A percentile compares a stretch with the other conserved stretches of the same genome.
These are phyloP conservation scores for Ogataea nakhonphanomensis DNA, from an alignment of 805 yeast genomes.

Conservation along the genomic window DNA sequence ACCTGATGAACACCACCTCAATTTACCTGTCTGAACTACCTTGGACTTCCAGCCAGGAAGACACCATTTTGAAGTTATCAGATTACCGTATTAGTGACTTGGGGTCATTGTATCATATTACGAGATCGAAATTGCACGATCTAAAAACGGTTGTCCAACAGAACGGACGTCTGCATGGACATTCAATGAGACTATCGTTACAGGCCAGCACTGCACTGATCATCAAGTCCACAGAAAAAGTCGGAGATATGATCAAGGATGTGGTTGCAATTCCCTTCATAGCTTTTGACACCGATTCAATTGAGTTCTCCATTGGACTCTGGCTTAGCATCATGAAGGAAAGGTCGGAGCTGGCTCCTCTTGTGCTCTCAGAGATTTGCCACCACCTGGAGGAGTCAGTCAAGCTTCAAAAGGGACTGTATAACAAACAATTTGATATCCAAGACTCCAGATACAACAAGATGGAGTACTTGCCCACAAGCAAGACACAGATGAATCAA, in stretches of 20 bases:
- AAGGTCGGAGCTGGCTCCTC: constrained; percentile 51
- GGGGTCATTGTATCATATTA: constrained; percentile 16
- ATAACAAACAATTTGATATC: constrained; percentile 52
- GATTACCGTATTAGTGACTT: constrained; percentile 26
- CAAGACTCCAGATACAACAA: constrained; percentile 55
- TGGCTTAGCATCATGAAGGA: constrained; percentile 81
- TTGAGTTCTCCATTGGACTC: constrained; percentile 64
- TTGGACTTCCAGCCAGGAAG: constrained; percentile 46
- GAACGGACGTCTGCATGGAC: constrained; percentile 23
- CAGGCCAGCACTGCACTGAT: constrained; percentile 40
- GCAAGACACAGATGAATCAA: constrained; percentile 54
- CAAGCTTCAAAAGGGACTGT: constrained; percentile 59
- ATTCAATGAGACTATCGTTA: constrained; percentile 40
- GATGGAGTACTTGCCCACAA: constrained; percentile 91
- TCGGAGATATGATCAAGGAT: constrained; percentile 46
- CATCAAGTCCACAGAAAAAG: constrained; percentile 35
- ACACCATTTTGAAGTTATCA: constrained; percentile 29
- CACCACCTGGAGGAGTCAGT: constrained; percentile 67
- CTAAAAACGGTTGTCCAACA: constrained; percentile 6
- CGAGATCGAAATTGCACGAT: constrained; percentile 10
- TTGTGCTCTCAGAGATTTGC: constrained; percentile 67
- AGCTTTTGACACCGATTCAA: constrained; percentile 53
- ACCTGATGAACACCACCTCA: constrained; percentile 56
- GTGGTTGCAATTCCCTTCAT: constrained; percentile 70
- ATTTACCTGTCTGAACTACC: constrained; percentile 74